Evolutionary conservation across 1,139 yeast genomes (phyloP).

Genomic region (Saccharomyces hybrid): DNA sequence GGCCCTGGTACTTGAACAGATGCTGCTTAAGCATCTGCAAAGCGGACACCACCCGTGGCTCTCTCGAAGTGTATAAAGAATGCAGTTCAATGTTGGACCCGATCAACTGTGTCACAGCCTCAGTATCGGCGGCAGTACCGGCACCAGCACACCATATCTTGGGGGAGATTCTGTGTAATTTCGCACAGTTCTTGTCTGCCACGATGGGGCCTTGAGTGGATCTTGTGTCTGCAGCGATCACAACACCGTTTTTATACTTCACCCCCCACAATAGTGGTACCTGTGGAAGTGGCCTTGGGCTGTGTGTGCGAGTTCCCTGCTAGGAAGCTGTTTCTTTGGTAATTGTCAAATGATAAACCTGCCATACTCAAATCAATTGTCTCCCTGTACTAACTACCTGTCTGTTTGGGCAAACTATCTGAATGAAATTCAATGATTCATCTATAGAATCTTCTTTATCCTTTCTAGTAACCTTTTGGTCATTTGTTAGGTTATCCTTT

Average conservation of each 20-base stretch:
- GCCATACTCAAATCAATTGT: conserved; percentile 44
- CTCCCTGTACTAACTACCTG: neutral
- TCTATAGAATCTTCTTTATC: neutral
- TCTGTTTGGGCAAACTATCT: neutral
- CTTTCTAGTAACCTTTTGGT: neutral
- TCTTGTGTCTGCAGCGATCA: conserved; percentile 96
- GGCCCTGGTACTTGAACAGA: conserved; percentile 92
- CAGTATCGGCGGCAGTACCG: conserved; percentile 99
- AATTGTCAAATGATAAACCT: conserved; percentile 88
- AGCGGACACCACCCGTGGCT: conserved; percentile 90
- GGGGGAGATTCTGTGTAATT: conserved; percentile 85
- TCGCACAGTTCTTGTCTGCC: conserved; percentile 96
- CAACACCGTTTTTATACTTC: conserved; percentile 85
- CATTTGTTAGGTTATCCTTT: neutral
- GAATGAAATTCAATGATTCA: neutral
- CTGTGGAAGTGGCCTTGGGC: conserved; percentile 92
- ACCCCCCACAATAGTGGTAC: conserved; percentile 96
- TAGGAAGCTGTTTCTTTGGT: conserved; percentile 74
- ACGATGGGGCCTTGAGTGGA: conserved; percentile 95
- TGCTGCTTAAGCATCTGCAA: conserved; percentile 91
- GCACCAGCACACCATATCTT: conserved; percentile 99
- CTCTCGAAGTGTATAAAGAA: conserved; percentile 69
- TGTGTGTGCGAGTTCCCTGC: conserved; percentile 63
- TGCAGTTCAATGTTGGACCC: conserved; percentile 87
- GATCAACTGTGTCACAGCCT: conserved; percentile 90